Evolutionary conservation across 1,139 yeast genomes (phyloP).

Genomic region (Scheffersomyces stambukii): DNA sequence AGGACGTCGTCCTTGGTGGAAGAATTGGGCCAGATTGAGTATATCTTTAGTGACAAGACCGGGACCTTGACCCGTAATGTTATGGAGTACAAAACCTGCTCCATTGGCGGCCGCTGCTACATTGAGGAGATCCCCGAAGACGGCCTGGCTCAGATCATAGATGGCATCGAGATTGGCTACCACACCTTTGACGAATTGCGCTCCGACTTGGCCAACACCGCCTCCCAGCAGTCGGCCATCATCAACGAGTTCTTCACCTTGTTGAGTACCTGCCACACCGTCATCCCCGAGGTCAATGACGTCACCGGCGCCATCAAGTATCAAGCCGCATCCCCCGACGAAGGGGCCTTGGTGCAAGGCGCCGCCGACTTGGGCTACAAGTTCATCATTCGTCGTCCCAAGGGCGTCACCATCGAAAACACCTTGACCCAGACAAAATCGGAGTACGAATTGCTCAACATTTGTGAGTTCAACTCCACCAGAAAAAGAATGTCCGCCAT

Average conservation of each 20-base stretch:
- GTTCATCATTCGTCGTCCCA: slow-evolving; percentile 83
- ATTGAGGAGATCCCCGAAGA: slow-evolving; percentile 91
- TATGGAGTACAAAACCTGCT: slow-evolving; percentile 94
- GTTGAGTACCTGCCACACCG: slow-evolving; percentile 94
- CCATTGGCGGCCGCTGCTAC: slow-evolving; percentile 90
- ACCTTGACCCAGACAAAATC: slow-evolving; percentile 31
- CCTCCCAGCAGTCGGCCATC: slow-evolving; percentile 51
- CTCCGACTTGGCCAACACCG: slow-evolving; percentile 40
- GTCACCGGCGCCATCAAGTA: slow-evolving; percentile 67
- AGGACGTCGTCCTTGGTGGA: slow-evolving; percentile 94
- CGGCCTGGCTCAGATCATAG: slow-evolving; percentile 62
- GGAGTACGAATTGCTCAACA: slow-evolving; percentile 73
- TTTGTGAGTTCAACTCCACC: slow-evolving; percentile 96
- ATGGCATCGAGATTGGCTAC: slow-evolving; percentile 80
- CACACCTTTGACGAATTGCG: slow-evolving; percentile 67
- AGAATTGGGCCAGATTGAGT: slow-evolving; percentile 93
- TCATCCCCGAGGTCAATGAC: slow-evolving; percentile 79
- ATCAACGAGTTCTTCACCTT: slow-evolving; percentile 81
- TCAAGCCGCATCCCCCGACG: slow-evolving; percentile 99
- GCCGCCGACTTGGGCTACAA: slow-evolving; percentile 82
- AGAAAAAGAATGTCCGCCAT: slow-evolving; percentile 97
- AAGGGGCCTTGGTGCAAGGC: slow-evolving; percentile 97
- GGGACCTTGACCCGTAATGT: slow-evolving; percentile 93
- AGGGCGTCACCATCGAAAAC: slow-evolving; percentile 65
- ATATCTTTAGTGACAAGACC: slow-evolving; percentile 92